A percentile compares a stretch with the other conserved stretches of the same genome.
Conservation (phyloP, 1,284 basidiomycete genomes). For the Malassezia restricta region DNA sequence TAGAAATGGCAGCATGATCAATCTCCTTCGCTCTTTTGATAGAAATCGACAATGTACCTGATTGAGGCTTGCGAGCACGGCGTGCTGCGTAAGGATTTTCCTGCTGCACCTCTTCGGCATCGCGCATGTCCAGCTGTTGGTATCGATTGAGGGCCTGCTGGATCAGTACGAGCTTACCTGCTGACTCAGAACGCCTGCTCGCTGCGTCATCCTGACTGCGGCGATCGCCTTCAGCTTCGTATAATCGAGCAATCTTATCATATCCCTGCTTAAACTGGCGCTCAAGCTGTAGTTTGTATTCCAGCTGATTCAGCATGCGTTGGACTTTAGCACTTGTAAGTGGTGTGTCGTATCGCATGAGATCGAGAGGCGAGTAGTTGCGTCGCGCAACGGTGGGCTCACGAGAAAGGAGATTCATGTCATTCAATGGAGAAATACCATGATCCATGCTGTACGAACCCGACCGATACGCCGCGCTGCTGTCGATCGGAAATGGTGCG, state of each 20-base stretch:
- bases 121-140: constrained; percentile 86
- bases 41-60: constrained; percentile 80
- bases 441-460: background rate
- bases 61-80: constrained; percentile 80
- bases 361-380: constrained; percentile 51
- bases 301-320: constrained; percentile 93
- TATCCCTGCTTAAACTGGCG: constrained; percentile 96
- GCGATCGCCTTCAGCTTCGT: constrained; percentile 90
- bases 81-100: constrained; percentile 55
- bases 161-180: constrained; percentile 87
- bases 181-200: constrained; percentile 81
- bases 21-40: constrained; percentile 82
- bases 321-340: constrained; percentile 93
- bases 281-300: constrained; percentile 97
- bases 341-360: constrained; percentile 94
- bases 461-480: constrained; percentile 13
- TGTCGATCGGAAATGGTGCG: constrained; percentile 9
- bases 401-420: background rate
- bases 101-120: constrained; percentile 59
- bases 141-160: constrained; percentile 86
- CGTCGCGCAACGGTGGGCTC: background rate
- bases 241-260: constrained; percentile 86
- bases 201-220: constrained; percentile 61
- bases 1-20: constrained; percentile 70
- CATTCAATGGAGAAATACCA: background rate